Percentiles rank a stretch among this genome's conserved stretches.
Conservation (phyloP, 495 filamentous ascomycete species). For the Glonium stellatum region DNA sequence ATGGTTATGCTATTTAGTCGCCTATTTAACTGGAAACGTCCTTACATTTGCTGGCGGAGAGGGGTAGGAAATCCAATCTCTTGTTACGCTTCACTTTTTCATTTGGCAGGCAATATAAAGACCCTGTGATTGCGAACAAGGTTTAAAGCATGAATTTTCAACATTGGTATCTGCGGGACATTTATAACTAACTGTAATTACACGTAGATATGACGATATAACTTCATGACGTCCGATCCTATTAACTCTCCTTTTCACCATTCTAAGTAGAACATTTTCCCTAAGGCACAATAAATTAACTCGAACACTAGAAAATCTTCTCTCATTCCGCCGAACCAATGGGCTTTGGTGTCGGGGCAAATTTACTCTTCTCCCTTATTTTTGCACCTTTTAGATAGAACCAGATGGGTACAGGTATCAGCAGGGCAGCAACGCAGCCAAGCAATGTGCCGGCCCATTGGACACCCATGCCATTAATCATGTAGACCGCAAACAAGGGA, state of each 20-base stretch:
- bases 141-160: too few species aligned
- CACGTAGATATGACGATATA: too few species aligned
- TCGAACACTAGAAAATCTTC: neutral
- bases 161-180: too few species aligned
- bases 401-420: slow-evolving; percentile 69
- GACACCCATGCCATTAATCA: slow-evolving; percentile 72
- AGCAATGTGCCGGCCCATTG: slow-evolving; percentile 72
- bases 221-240: too few species aligned
- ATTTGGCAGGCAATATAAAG: too few species aligned
- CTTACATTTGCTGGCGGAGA: too few species aligned
- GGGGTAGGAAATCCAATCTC: too few species aligned
- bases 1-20: too few species aligned
- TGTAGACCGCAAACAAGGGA: slow-evolving; percentile 73
- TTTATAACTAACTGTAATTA: too few species aligned
- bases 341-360: slow-evolving; percentile 50
- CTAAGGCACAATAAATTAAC: neutral
- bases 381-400: slow-evolving; percentile 58
- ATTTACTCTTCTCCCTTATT: slow-evolving; percentile 60
- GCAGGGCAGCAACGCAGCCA: slow-evolving; percentile 58
- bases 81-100: too few species aligned
- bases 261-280: neutral
- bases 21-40: too few species aligned
- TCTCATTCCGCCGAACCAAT: neutral
- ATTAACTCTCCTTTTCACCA: neutral
- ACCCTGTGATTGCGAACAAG: too few species aligned